Evolutionary conservation across 75 land plant species (phyloP).

Genomic region (Isoetes taiwanensis): DNA sequence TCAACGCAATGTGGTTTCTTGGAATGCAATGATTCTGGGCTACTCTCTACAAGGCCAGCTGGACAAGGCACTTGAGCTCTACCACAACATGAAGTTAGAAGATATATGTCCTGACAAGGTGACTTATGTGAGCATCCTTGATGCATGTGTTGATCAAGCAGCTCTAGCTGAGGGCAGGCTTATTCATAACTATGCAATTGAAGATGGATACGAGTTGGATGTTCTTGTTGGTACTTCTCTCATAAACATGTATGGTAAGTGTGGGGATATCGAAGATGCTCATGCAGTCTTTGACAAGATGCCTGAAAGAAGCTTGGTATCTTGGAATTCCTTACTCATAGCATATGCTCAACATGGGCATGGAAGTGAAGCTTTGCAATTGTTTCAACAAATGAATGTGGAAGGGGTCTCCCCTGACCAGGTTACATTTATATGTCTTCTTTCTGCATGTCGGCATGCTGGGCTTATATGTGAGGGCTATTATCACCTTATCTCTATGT

Average conservation of each 20-base stretch:
- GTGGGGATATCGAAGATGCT: constrained; percentile 37
- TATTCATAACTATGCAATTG: constrained; percentile 23
- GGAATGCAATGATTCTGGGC: constrained; percentile 8
- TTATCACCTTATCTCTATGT: constrained; percentile 8
- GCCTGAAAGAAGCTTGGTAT: constrained; percentile 34
- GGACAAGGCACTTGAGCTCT: constrained; percentile 14
- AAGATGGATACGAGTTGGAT: constrained; percentile 28
- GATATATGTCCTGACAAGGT: constrained; percentile 23
- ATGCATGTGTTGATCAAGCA: constrained; percentile 26
- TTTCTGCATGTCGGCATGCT: constrained; percentile 6
- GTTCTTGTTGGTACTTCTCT: constrained; percentile 39
- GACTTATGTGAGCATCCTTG: constrained; percentile 24
- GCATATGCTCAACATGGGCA: constrained; percentile 43
- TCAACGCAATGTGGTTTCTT: constrained; percentile 17
- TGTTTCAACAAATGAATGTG: neutral
- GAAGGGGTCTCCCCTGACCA: neutral
- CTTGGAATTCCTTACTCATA: constrained; percentile 63
- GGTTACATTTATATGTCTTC: constrained; percentile 5
- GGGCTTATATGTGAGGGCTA: constrained; percentile 4
- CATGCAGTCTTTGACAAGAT: constrained; percentile 30
- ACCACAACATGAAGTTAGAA: constrained; percentile 3
- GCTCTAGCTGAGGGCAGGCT: constrained; percentile 24
- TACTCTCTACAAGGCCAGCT: constrained; percentile 10
- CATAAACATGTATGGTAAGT: constrained; percentile 43
- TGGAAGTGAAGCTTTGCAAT: constrained; percentile 25